Evolutionary conservation across 768 basidiomycete species (phyloP).

Genomic region (Lyophyllum decastes): DNA sequence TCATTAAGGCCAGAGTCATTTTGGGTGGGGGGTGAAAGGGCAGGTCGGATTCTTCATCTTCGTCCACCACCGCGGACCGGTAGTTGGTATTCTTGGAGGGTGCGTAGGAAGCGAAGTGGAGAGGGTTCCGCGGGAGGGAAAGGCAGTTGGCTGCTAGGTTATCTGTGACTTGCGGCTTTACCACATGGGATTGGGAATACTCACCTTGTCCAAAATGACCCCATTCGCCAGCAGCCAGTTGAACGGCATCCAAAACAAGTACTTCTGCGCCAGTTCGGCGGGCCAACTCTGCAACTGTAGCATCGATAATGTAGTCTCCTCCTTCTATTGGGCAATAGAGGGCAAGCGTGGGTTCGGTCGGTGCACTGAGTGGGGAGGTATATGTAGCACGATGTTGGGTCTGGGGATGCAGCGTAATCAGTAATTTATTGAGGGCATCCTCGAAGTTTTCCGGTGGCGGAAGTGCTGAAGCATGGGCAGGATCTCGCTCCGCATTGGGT

Average conservation of each 20-base stretch:
- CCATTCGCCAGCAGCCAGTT: slow-evolving; percentile 87
- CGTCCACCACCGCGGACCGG: slow-evolving; percentile 40
- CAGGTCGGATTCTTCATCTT: slow-evolving; percentile 43
- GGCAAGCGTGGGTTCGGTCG: slow-evolving; percentile 79
- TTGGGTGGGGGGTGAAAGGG: slow-evolving; percentile 33
- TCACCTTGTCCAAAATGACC: slow-evolving; percentile 82
- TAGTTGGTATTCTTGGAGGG: slow-evolving; percentile 20
- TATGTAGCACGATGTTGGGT: slow-evolving; percentile 76
- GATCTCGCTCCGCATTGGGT: slow-evolving; percentile 42
- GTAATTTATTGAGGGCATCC: slow-evolving; percentile 73
- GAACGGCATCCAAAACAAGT: slow-evolving; percentile 79
- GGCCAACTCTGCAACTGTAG: slow-evolving; percentile 78
- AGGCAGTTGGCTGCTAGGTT: slow-evolving; percentile 67
- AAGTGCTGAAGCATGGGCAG: slow-evolving; percentile 35
- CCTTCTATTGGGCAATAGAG: slow-evolving; percentile 87
- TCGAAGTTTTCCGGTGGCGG: slow-evolving; percentile 79
- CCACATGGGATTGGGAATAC: slow-evolving; percentile 8
- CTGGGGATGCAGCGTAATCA: slow-evolving; percentile 79
- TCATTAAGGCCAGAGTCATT: slow-evolving; percentile 44
- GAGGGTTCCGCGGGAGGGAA: slow-evolving; percentile 71
- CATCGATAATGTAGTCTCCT: slow-evolving; percentile 79
- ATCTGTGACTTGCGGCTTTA: neutral
- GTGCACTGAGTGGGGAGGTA: slow-evolving; percentile 50
- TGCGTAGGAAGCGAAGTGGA: slow-evolving; percentile 58
- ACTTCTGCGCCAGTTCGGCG: slow-evolving; percentile 76